Evolutionary conservation across 164 flowering plant genomes (phyloP), one percentile per base, ranked within the genome.

Genomic region (Vitis riparia): DNA sequence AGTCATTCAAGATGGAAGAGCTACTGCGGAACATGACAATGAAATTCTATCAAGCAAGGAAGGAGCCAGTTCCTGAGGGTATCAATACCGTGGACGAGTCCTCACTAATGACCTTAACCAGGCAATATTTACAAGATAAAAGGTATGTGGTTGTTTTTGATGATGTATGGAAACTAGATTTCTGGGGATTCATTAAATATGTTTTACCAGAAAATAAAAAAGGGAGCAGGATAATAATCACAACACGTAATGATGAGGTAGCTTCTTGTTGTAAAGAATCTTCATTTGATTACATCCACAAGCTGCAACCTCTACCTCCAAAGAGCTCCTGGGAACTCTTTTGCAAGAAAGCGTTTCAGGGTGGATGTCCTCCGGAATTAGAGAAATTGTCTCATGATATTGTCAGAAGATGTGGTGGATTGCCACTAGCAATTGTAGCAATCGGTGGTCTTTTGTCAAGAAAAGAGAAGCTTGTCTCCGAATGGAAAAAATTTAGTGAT

Each of bases 401-500:
- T 7, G 47, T 74, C 3, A 50, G n/a, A 16, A 71, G 44, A 17
- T 78, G 81, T 52, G 69, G 55, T 3, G 81, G 81, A 0, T 11
- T 78, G 67, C 78, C 79, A 0, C 71, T 80, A 6, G 83, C 83
- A 10, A 80, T 80, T 74, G 73, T 71, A 2, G 73, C 73, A 15
- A 51, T 76, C 1, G 68, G 75, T 3, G 73, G 75, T 1, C 68
- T 70, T 50, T 59, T 79, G 57, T 61, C 76, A 5, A 78, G 58
- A 59, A 79, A 75, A 50, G 17, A 53, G 13, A 62, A 62, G 27
- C 1, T 23, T 2, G 56, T 56, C 3, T 47, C 9, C 14, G 80
- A 78, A 44, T 79, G 78, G 85, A 60, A 70, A 17, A 75, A 17
- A n/a, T 52, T 73, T 7, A 61, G 48, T 13, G 57, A 72, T 10